These are phyloP conservation scores for Malus orientalis DNA, from an alignment of 306 rosid species.

Conservation along the genomic window DNA sequence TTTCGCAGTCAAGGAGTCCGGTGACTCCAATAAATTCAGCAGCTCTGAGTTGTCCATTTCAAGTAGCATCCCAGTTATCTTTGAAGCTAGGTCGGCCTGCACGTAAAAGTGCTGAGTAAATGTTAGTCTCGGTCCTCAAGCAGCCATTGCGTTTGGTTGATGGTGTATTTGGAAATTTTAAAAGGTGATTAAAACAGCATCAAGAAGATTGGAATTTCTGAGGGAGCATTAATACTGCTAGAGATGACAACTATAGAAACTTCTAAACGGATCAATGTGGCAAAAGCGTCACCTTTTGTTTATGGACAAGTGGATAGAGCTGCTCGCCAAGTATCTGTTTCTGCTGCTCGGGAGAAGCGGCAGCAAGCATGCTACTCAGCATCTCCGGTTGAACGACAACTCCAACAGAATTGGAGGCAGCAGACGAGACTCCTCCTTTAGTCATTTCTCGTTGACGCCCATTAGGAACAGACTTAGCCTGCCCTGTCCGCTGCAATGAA, in stretches of 20 bases:
- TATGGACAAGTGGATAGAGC: constrained; percentile 55
- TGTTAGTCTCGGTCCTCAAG: neutral
- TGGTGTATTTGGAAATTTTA: neutral
- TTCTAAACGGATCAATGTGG: neutral
- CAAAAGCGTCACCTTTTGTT: constrained; percentile 42
- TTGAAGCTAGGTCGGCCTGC: constrained; percentile 73
- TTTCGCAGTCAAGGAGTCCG: constrained; percentile 63
- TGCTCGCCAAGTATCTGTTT: constrained; percentile 75
- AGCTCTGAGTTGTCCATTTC: constrained; percentile 86
- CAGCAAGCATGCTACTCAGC: constrained; percentile 68
- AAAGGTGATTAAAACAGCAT: no score
- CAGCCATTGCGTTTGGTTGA: neutral
- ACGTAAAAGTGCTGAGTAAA: neutral
- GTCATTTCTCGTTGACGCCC: constrained; percentile 44
- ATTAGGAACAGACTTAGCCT: constrained; percentile 38
- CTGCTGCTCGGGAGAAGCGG: constrained; percentile 69
- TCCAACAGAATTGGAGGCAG: constrained; percentile 41
- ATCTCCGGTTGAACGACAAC: constrained; percentile 43
- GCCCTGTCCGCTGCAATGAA: constrained; percentile 42
- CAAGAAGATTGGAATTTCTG: neutral
- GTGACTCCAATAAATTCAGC: constrained; percentile 72
- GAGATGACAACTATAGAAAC: neutral
- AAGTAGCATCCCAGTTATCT: constrained; percentile 91
- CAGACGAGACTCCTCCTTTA: constrained; percentile 43
- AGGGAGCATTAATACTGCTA: neutral